Evolutionary conservation across 345 rosid species (phyloP).

Genomic region (rapeseed (Brassica napus)): Da-Ae NC_063447.1:55715501-55716000

Average conservation of each 20-base stretch:
- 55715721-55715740: too few relatives aligned
- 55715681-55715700: too few relatives aligned
- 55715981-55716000: neutral
- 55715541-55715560: too few relatives aligned
- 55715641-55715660: neutral
- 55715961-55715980: neutral
- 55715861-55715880: neutral
- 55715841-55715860: neutral
- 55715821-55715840: neutral
- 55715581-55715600: neutral
- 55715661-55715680: neutral
- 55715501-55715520: too few relatives aligned
- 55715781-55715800: too few relatives aligned
- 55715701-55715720: too few relatives aligned
- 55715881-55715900: neutral
- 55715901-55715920: neutral
- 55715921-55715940: neutral
- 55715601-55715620: neutral
- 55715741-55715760: too few relatives aligned
- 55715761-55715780: too few relatives aligned
- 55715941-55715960: neutral
- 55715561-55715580: neutral
- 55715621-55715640: neutral
- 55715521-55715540: too few relatives aligned
- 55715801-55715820: too few relatives aligned